Base-by-base conservation (phyloP, 2,329 filamentous ascomycete species). In the Pseudogymnoascus verrucosus region DNA sequence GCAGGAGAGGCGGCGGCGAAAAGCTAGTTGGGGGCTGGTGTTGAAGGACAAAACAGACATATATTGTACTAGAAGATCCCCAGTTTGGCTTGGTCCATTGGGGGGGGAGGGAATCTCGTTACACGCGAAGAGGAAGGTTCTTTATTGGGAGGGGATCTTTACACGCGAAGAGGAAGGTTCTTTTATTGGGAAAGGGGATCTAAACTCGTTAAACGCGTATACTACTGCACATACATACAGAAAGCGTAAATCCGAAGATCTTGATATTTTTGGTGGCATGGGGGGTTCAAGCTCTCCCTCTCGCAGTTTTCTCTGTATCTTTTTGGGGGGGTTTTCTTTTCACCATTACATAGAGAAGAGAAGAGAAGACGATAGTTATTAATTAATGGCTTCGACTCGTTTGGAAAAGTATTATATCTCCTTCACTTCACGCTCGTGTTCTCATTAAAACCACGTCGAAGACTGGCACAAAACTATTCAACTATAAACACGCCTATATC, bases 241-340 rank as follows among this genome's bases (percentile, higher is more conserved):
- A 31, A 31, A 51, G 47, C 47, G 47, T 54, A 54, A 54, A 54
- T 54, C 47, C 47, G 47, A 54, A 54, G 47, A 54, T 54, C n/a
- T 44, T 31, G 47, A 51, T 31, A 54, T 54, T 54, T 54, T 54
- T 54, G 47, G 47, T 54, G 47, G 47, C 47, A 54, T 54, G 16
- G 40, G 40, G 44, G 23, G 44, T 51, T 51, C 44, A 28, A 42
- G 23, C 21, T 51, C 23, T 16, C 40, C 21, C 23, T 26, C 6
- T 26, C 14, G 23, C 44, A 51, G 44, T 42, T 51, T 51, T 51
- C 23, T 28, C 14, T 51, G 44, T 51, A 51, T 28, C 10, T 51
- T 28, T 40, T 40, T 21, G 21, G 21, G 21, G 21, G 28, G 28
- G 6, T 40, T 21, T 42, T 19, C 40, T 19, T 42, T 28, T 14